Conservation (phyloP, 2,329 filamentous ascomycete species). For the Fonsecaea monophora region DNA sequence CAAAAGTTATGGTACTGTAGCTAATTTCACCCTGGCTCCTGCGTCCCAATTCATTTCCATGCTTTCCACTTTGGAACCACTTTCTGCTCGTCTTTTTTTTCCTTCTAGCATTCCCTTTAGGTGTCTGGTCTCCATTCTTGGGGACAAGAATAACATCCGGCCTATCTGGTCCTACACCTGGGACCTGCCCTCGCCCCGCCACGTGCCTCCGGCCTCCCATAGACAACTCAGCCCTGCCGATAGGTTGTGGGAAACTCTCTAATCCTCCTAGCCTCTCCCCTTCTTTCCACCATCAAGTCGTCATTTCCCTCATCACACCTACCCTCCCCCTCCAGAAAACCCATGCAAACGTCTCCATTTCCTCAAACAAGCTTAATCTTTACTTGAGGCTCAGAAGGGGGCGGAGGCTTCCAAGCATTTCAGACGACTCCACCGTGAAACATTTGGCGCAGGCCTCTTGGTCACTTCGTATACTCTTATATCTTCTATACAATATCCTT, state of each 20-base stretch:
- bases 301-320: slow-evolving; percentile 40
- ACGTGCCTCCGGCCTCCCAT: slow-evolving; percentile 33
- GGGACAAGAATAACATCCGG: slow-evolving; percentile 36
- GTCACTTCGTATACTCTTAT: slow-evolving; percentile 39
- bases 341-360: slow-evolving; percentile 37
- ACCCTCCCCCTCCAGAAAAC: slow-evolving; percentile 26
- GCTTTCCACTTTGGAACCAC: slow-evolving; percentile 11
- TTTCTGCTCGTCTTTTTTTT: slow-evolving; percentile 9
- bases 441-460: slow-evolving; percentile 36
- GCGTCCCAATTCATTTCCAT: slow-evolving; percentile 30
- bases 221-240: slow-evolving; percentile 36
- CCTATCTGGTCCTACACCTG: slow-evolving; percentile 21
- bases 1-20: slow-evolving; percentile 13
- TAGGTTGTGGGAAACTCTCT: slow-evolving; percentile 29
- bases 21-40: slow-evolving; percentile 39
- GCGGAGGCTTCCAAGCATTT: slow-evolving; percentile 41
- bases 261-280: slow-evolving; percentile 33
- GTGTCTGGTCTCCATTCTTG: slow-evolving; percentile 20
- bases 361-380: slow-evolving; percentile 41
- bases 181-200: slow-evolving; percentile 28
- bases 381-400: slow-evolving; percentile 42
- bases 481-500: slow-evolving; percentile 37
- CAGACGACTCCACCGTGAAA: slow-evolving; percentile 37
- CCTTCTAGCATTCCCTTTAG: slow-evolving; percentile 1
- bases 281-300: slow-evolving; percentile 38